These are phyloP conservation scores for Sisymbrium altissimum DNA, from an alignment of 345 rosid species.

Conservation along the genomic window DNA sequence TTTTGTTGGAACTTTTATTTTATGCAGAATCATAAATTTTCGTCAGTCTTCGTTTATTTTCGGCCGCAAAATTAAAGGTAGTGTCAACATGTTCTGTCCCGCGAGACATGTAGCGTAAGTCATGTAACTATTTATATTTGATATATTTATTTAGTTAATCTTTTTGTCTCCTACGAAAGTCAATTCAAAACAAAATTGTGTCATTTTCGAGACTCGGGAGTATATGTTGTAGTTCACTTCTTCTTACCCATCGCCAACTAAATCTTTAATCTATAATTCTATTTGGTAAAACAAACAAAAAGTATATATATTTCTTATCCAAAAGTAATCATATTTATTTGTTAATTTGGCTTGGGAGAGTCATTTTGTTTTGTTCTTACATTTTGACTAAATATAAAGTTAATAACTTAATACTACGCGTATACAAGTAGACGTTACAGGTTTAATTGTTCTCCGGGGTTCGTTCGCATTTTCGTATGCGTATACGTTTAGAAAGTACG, in stretches of 20 bases:
- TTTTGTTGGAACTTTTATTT: not conserved
- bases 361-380: constrained; percentile 9
- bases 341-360: not conserved
- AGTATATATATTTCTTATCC: not conserved
- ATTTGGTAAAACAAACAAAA: constrained; percentile 26
- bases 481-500: not conserved
- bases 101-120: constrained; percentile 26
- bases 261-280: constrained; percentile 11
- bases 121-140: not conserved
- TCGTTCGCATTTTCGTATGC: not conserved
- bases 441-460: not conserved
- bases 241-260: constrained; percentile 40
- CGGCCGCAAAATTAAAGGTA: constrained; percentile 3
- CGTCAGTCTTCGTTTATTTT: not conserved
- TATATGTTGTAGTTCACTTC: constrained; percentile 28
- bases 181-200: constrained; percentile 12
- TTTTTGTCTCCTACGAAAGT: constrained; percentile 15
- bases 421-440: not conserved
- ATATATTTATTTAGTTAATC: not conserved
- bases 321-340: constrained; percentile 22
- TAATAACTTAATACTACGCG: not conserved
- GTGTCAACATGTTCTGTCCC: constrained; percentile 13
- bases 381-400: constrained; percentile 1
- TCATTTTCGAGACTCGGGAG: constrained; percentile 15
- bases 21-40: not conserved